Evolutionary conservation across 2,329 filamentous ascomycete genomes (phyloP).

Genomic region (Neonectria sp.): DNA sequence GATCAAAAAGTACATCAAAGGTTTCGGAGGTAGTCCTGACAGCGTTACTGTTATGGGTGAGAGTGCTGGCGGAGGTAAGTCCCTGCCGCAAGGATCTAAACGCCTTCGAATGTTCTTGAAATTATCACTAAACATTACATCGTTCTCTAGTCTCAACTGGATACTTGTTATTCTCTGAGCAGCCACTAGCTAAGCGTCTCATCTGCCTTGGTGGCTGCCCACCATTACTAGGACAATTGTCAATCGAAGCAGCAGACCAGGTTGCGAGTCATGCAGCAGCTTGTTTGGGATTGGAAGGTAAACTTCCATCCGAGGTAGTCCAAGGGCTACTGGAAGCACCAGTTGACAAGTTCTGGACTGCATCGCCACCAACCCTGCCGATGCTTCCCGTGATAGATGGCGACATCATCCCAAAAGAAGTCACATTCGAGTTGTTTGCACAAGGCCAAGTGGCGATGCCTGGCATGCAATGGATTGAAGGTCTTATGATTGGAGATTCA

Average conservation of each 20-base stretch:
- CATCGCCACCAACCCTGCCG: neutral
- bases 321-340: neutral
- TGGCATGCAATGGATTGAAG: neutral
- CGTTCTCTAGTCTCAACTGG: slow-evolving; percentile 14
- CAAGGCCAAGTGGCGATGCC: neutral
- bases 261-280: neutral
- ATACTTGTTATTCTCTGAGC: slow-evolving; percentile 9
- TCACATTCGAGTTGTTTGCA: neutral
- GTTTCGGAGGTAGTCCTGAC: slow-evolving; percentile 31
- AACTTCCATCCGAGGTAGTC: neutral
- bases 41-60: slow-evolving; percentile 26
- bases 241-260: neutral
- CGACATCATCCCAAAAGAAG: neutral
- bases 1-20: slow-evolving; percentile 23
- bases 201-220: neutral
- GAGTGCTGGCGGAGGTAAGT: slow-evolving; percentile 32
- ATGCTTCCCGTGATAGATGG: neutral
- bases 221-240: neutral
- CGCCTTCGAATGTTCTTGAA: neutral
- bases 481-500: neutral
- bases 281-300: neutral
- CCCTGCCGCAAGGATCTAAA: neutral
- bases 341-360: neutral
- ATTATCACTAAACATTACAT: neutral
- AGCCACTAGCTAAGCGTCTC: slow-evolving; percentile 4